phyloP scores from a whole-genome alignment of 2,329 filamentous ascomycete genomes.

The Fusarium heterosporum region DNA sequence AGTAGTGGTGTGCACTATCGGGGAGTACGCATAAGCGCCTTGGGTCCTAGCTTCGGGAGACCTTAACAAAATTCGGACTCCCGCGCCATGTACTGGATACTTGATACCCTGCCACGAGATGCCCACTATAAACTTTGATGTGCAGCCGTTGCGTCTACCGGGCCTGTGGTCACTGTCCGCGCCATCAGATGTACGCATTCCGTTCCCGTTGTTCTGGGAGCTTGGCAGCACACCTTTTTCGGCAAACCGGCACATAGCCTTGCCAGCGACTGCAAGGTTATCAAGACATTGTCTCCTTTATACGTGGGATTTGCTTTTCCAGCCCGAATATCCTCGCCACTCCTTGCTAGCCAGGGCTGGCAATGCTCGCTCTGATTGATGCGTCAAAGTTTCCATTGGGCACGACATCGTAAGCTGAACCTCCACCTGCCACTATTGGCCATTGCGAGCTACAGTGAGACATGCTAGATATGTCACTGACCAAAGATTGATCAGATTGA shows the following conservation, averaged over 20 bases:
- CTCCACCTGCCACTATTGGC: slow-evolving; percentile 29
- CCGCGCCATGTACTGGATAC: slow-evolving; percentile 22
- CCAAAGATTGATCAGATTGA: neutral
- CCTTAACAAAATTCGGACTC: neutral
- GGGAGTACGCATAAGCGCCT: slow-evolving; percentile 36
- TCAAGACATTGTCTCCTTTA: slow-evolving; percentile 12
- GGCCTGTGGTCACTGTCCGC: slow-evolving; percentile 35
- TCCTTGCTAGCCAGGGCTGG: slow-evolving; percentile 8
- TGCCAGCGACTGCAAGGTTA: slow-evolving; percentile 7
- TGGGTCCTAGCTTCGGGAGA: neutral
- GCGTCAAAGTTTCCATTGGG: slow-evolving; percentile 26
- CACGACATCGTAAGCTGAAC: slow-evolving; percentile 20
- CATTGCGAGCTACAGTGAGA: slow-evolving; percentile 4
- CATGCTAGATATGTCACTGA: slow-evolving; percentile 2
- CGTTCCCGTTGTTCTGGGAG: slow-evolving; percentile 21
- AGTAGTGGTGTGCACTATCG: slow-evolving; percentile 28
- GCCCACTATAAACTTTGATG: slow-evolving; percentile 3
- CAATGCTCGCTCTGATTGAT: slow-evolving; percentile 13
- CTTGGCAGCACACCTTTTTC: slow-evolving; percentile 44
- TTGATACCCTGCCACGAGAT: slow-evolving; percentile 22
- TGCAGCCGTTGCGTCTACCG: slow-evolving; percentile 30
- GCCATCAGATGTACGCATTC: slow-evolving; percentile 32
- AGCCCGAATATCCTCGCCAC: slow-evolving; percentile 18
- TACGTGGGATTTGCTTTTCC: slow-evolving; percentile 31
- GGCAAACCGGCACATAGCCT: slow-evolving; percentile 40